These are phyloP conservation scores for Hanseniaspora meyeri DNA, from an alignment of 805 yeast species.

Conservation along the genomic window DNA sequence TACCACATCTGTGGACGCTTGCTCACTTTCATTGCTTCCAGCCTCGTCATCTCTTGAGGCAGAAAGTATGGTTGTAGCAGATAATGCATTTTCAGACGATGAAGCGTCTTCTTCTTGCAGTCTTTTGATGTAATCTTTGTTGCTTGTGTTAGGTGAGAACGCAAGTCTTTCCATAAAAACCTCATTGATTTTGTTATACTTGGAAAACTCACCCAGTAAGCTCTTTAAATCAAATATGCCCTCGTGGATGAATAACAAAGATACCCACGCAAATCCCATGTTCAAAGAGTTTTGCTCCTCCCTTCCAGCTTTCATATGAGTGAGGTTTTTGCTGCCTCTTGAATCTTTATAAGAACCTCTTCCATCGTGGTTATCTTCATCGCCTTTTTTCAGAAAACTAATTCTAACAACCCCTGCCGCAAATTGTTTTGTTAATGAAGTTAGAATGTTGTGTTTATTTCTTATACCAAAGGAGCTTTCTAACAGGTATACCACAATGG, in stretches of 20 bases:
- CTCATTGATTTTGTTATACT: constrained; percentile 31
- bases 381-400: no score
- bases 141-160: constrained; percentile 43
- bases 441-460: neutral
- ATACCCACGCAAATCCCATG: neutral
- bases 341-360: neutral
- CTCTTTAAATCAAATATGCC: neutral
- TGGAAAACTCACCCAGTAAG: neutral
- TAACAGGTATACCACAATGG: neutral
- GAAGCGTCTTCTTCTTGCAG: constrained; percentile 42
- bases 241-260: neutral
- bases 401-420: neutral
- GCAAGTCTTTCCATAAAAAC: constrained; percentile 43
- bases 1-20: neutral
- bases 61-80: constrained; percentile 73
- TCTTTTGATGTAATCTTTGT: constrained; percentile 20
- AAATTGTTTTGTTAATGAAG: neutral
- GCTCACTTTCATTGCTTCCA: neutral
- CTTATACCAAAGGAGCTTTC: neutral
- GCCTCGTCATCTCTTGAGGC: constrained; percentile 22
- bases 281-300: neutral
- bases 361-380: neutral
- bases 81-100: constrained; percentile 55
- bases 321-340: neutral
- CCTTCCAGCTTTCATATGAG: neutral